These are phyloP conservation scores for Russula sp. DNA, from an alignment of 768 basidiomycete genomes.

Conservation along the genomic window DNA sequence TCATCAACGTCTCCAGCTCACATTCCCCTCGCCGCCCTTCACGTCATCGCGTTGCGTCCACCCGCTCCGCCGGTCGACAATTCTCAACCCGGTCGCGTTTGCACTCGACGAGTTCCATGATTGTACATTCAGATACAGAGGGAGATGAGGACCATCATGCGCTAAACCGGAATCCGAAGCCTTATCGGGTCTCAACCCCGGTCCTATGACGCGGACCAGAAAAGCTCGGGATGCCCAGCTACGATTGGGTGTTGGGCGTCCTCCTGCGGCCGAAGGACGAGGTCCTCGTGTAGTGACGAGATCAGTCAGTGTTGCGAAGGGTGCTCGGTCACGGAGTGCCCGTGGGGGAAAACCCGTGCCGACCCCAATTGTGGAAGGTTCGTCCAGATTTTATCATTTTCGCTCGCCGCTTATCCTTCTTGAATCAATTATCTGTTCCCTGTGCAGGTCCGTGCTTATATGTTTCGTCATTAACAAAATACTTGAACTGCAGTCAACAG, in stretches of 20 bases:
- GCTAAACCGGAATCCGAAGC: constrained; percentile 35
- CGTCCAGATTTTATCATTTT: constrained; percentile 13
- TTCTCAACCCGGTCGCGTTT: constrained; percentile 25
- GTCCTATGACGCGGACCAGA: constrained; percentile 48
- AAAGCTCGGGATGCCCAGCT: constrained; percentile 73
- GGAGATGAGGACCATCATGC: constrained; percentile 20
- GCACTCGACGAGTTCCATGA: constrained; percentile 29
- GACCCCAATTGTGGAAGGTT: constrained; percentile 51
- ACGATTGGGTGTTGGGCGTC: constrained; percentile 68
- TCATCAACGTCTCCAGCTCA: constrained; percentile 30
- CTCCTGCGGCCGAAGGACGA: constrained; percentile 58
- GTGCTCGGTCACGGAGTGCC: constrained; percentile 50
- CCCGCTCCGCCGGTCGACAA: constrained; percentile 15
- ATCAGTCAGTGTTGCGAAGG: constrained; percentile 50
- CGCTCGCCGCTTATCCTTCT: not conserved
- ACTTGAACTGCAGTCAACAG: constrained; percentile 16
- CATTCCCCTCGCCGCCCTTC: constrained; percentile 24
- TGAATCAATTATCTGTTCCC: not conserved
- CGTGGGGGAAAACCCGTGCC: constrained; percentile 50
- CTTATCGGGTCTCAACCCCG: constrained; percentile 31
- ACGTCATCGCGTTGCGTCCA: constrained; percentile 20
- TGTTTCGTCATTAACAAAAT: constrained; percentile 2
- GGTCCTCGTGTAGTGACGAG: constrained; percentile 67
- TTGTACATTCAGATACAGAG: constrained; percentile 31
- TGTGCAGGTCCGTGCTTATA: constrained; percentile 15